Base-by-base conservation (phyloP, 2,329 filamentous ascomycete genomes). In the Coniochaeta sp. region DNA sequence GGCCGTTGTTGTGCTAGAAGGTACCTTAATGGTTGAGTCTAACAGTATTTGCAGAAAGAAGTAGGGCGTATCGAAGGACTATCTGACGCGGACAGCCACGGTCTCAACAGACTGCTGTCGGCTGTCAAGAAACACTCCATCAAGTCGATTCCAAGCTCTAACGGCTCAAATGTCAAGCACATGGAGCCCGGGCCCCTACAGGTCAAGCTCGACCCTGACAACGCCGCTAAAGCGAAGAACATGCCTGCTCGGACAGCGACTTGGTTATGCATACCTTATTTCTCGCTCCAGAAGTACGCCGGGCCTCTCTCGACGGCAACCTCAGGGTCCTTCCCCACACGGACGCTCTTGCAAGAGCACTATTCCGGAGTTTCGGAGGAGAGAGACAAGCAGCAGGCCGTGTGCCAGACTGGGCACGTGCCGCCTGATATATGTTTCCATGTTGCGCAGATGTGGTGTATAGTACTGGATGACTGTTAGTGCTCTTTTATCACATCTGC, bases 221-320 rank as follows among this genome's bases (percentile, higher is more conserved):
- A 62, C 16, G 59, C 62, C 14, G n/a, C 61, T 62, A 69, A 62
- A 55, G 62, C 56, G 7, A 64, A 58, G 57, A 38, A 38, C 30
- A 57, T 40, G 55, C 62, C 10, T 58, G 64, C 57, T 12, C 65
- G 65, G 17, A 61, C 63, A 1, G 70, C 70, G 0, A 72, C 70
- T 22, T 81, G 77, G 77, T 63, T 79, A 2, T 79, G 75, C 32
- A 66, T 81, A 16, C 79, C 79, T 0, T 81, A 80, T 62, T 80
- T 82, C 62, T 72, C 72, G 2, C 70, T 81, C 0, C 73, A 78
- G 57, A 71, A 72, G 26, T 80, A 79, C 60, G 73, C 73, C 0
- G 76, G 75, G 2, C 64, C 77, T 1, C 65, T 70, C 2, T 67
- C 68, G 6, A 69, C 69, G 1, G 68, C 70, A 14, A 70, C 66